phyloP scores from a whole-genome alignment of 257 asterid species.

The Nyctanthes arbortristis region DNA sequence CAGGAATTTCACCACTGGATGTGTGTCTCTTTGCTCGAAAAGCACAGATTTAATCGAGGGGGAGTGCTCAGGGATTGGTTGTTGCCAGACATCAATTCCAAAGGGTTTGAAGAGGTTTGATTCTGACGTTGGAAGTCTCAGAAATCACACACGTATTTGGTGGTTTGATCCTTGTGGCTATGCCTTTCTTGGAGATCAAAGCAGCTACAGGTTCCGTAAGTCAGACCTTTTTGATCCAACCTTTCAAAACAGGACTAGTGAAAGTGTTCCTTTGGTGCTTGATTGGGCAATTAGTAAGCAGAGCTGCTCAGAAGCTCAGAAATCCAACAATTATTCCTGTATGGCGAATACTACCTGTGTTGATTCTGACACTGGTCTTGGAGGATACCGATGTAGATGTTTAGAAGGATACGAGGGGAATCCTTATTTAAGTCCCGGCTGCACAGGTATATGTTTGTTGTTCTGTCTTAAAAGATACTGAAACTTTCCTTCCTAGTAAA shows the following conservation, averaged over 20 bases:
- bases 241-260: constrained; percentile 27
- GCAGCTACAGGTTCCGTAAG: constrained; percentile 30
- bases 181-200: constrained; percentile 53
- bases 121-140: not conserved
- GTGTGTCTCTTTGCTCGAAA: constrained; percentile 30
- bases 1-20: constrained; percentile 34
- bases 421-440: constrained; percentile 54
- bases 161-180: no score
- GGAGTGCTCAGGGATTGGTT: constrained; percentile 51
- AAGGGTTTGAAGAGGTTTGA: constrained; percentile 23
- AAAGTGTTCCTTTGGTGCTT: constrained; percentile 48
- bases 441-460: constrained; percentile 39
- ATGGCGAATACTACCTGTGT: constrained; percentile 36
- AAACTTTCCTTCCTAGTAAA: not conserved
- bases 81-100: constrained; percentile 59
- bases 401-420: constrained; percentile 52
- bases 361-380: no score
- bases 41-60: constrained; percentile 31
- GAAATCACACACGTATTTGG: constrained; percentile 1
- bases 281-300: constrained; percentile 63
- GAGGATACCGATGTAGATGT: constrained; percentile 61
- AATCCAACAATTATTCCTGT: constrained; percentile 32
- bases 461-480: no score
- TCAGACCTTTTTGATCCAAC: constrained; percentile 30
- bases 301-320: constrained; percentile 41